Percentiles rank a stretch among this genome's conserved stretches.
These are phyloP conservation scores for Digitaria exilis DNA, from an alignment of 202 grass and related monocot species.

Conservation along the genomic window DNA sequence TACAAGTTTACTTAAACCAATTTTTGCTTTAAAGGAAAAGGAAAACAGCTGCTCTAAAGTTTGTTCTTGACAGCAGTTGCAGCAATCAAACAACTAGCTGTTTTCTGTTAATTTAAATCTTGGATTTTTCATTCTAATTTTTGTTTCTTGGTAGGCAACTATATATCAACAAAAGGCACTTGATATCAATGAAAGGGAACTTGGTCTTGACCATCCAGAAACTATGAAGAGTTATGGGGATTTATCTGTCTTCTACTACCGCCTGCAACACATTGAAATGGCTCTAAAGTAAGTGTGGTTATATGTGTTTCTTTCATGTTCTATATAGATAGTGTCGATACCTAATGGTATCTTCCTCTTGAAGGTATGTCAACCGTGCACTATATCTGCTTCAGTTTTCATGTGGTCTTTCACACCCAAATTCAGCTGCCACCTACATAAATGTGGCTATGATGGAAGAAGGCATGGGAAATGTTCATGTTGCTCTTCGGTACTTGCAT, in stretches of 20 bases:
- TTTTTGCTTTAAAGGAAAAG: neutral
- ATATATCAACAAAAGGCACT: conserved; percentile 99
- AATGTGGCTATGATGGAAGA: conserved; percentile 99
- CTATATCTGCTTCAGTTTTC: conserved; percentile 98
- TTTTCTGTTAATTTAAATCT: conserved; percentile 28
- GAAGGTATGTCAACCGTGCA: conserved; percentile 97
- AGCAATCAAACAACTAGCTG: conserved; percentile 21
- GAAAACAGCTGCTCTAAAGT: neutral
- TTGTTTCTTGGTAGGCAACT: conserved; percentile 69
- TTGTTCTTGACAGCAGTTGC: conserved; percentile 24
- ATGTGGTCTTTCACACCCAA: conserved; percentile 96
- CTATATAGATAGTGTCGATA: conserved; percentile 18
- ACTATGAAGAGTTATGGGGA: conserved; percentile 99
- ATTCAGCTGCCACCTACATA: conserved; percentile 99
- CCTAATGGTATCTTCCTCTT: conserved; percentile 33
- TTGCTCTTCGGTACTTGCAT: conserved; percentile 97
- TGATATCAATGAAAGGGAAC: conserved; percentile 98
- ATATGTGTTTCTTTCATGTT: conserved; percentile 33
- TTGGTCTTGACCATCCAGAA: conserved; percentile 98
- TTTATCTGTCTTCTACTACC: conserved; percentile 99
- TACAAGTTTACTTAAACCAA: conserved; percentile 36
- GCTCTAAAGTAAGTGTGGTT: conserved; percentile 93
- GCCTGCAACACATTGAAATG: conserved; percentile 98
- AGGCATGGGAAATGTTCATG: conserved; percentile 99
- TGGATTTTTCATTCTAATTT: conserved; percentile 25